A percentile compares a stretch with the other conserved stretches of the same genome.
These are phyloP conservation scores for Epichloe sp. DNA, from an alignment of 2,329 filamentous ascomycete genomes.

Conservation along the genomic window DNA sequence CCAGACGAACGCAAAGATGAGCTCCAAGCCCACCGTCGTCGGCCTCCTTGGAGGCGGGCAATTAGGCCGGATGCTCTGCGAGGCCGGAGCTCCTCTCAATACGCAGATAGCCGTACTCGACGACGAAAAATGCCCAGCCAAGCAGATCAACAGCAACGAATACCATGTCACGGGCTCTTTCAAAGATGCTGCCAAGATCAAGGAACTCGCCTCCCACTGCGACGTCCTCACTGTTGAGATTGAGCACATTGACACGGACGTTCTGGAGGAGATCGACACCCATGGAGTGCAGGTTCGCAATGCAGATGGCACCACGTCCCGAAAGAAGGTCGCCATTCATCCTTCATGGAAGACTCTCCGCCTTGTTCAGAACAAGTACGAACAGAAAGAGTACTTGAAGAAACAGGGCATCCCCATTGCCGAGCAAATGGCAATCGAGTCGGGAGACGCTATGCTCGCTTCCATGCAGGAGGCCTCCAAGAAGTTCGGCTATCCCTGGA, in stretches of 20 bases:
- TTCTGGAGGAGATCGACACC: slow-evolving; percentile 69
- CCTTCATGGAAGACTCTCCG: slow-evolving; percentile 79
- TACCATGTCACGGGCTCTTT: slow-evolving; percentile 77
- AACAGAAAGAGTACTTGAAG: slow-evolving; percentile 71
- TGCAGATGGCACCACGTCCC: slow-evolving; percentile 9
- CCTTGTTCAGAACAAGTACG: slow-evolving; percentile 86
- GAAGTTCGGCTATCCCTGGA: slow-evolving; percentile 67
- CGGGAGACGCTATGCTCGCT: slow-evolving; percentile 37
- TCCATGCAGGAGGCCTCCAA: slow-evolving; percentile 51
- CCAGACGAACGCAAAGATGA: slow-evolving; percentile 2
- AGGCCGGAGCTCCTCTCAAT: slow-evolving; percentile 64
- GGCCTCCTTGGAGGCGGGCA: slow-evolving; percentile 52
- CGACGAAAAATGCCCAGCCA: slow-evolving; percentile 62
- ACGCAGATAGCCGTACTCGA: slow-evolving; percentile 72
- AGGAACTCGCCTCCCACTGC: slow-evolving; percentile 59
- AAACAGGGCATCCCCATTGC: slow-evolving; percentile 59
- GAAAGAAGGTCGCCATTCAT: slow-evolving; percentile 49
- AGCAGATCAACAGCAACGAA: slow-evolving; percentile 66
- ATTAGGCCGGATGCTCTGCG: slow-evolving; percentile 85
- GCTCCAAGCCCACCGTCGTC: slow-evolving; percentile 25
- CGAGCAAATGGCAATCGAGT: slow-evolving; percentile 51
- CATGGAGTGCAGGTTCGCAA: slow-evolving; percentile 40
- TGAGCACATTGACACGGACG: slow-evolving; percentile 84
- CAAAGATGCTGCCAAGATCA: slow-evolving; percentile 68
- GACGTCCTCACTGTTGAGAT: slow-evolving; percentile 89